Evolutionary conservation across 495 filamentous ascomycete genomes (phyloP).

Genomic region (Viridothelium virens): DNA sequence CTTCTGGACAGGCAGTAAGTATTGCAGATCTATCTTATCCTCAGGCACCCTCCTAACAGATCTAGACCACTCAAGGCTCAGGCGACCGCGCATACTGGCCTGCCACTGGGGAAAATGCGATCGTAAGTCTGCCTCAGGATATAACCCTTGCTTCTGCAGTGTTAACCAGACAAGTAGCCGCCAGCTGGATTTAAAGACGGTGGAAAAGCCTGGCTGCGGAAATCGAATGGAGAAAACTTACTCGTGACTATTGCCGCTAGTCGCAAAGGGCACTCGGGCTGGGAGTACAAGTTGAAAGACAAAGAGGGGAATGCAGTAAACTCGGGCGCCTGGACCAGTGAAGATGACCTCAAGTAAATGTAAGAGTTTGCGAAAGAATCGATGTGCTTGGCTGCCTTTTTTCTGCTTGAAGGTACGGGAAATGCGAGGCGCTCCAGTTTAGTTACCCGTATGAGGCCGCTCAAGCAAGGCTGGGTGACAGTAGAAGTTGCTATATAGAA

Average conservation of each 20-base stretch:
- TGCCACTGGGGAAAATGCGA: neutral
- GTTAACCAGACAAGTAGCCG: neutral
- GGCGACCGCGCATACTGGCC: neutral
- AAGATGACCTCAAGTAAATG: neutral
- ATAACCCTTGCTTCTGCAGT: neutral
- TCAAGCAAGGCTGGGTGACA: neutral
- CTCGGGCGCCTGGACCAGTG: neutral
- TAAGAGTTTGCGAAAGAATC: neutral
- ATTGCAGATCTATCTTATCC: neutral
- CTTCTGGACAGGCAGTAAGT: neutral
- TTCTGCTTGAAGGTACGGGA: too few species aligned
- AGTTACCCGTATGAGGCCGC: neutral
- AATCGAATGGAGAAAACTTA: neutral
- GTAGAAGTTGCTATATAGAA: neutral
- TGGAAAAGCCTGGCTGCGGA: neutral
- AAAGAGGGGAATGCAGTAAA: neutral
- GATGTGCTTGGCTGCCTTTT: neutral
- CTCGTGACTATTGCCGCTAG: neutral
- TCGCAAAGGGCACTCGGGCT: neutral
- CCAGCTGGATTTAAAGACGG: neutral
- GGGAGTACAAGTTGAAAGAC: neutral
- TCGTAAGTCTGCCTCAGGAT: neutral
- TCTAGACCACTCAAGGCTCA: neutral
- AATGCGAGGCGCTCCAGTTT: neutral
- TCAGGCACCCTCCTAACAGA: neutral